Percentiles rank a stretch among this genome's conserved stretches.
Evolutionary conservation across 2,329 filamentous ascomycete species (phyloP).

Genomic region (Verticillium zaregamsianum): DNA sequence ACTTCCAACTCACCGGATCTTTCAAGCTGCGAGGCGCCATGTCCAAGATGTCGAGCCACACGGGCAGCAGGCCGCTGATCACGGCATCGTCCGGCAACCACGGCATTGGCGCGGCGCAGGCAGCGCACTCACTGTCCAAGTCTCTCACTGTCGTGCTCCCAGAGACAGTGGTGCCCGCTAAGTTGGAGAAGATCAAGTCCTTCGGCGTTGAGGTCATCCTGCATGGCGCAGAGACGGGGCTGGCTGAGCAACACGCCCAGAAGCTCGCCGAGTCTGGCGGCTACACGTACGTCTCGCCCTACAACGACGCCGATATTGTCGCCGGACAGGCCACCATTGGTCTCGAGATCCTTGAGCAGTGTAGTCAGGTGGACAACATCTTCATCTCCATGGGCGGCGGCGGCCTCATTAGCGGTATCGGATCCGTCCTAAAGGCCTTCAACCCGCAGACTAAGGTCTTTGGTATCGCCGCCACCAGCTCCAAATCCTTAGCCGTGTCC

Average conservation of each 20-base stretch:
- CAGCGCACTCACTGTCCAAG: conserved; percentile 7
- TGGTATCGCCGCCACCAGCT: conserved; percentile 16
- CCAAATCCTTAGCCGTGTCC: conserved; percentile 15
- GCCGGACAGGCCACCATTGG: conserved; percentile 15
- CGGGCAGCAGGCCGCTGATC: conserved; percentile 8
- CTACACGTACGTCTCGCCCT: conserved; percentile 18
- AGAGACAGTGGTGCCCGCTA: conserved; percentile 13
- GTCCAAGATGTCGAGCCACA: conserved; percentile 16
- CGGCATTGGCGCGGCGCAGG: conserved; percentile 15
- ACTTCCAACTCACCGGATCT: conserved; percentile 20
- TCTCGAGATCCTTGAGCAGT: conserved; percentile 18
- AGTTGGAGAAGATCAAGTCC: conserved; percentile 16
- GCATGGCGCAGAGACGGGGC: conserved; percentile 15
- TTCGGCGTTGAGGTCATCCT: conserved; percentile 16
- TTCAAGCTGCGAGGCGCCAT: conserved; percentile 21
- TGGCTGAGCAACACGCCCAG: conserved; percentile 18
- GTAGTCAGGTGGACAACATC: conserved; percentile 13
- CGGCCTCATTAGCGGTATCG: conserved; percentile 18
- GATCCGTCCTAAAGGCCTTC: conserved; percentile 18
- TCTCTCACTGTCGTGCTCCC: conserved; percentile 16
- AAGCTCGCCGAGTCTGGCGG: conserved; percentile 14
- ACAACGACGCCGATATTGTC: conserved; percentile 16
- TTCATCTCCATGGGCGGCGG: conserved; percentile 20
- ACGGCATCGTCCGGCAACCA: conserved; percentile 19
- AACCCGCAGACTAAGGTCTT: conserved; percentile 13